Evolutionary conservation across 495 filamentous ascomycete species (phyloP), one percentile per base, ranked within the genome.

Genomic region (Hapsidospora chrysogenum): DNA sequence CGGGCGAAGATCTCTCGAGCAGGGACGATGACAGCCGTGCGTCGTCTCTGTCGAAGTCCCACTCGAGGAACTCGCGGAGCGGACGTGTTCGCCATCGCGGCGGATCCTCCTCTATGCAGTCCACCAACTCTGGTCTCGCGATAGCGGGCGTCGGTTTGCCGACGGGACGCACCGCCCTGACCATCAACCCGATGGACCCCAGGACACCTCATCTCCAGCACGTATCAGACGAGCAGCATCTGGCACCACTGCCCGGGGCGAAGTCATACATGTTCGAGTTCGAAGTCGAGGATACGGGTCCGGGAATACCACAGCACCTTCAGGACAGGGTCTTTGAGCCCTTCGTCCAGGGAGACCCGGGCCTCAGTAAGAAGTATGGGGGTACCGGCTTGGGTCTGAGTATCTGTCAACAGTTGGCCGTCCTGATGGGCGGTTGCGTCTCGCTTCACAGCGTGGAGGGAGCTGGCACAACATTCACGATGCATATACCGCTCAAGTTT

Each of bases 381-480:
- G 86, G 86, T 10, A 93, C 86, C 5, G 86, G 86, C n/a, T 58
- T 95, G 5, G 86, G 86, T 7, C 51, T 95, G 33, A 84, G 78
- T 43, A 95, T 95, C 44, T 92, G 82, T 49, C 72, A 76, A 9
- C 85, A 95, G 49, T 61, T 95, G 21, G 78, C 85, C 3, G 74
- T 55, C 4, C 55, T 94, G 22, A 92, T 95, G 83, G 72, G 74
- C 27, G 86, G 86, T 16, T 63, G 52, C 5, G 82, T 95, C 25
- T 48, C 64, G 3, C 61, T 95, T 10, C 64, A 71, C 36, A 92
- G 84, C 48, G 63, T 76, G 8, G 63, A 78, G 14, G 80, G 80
- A 2, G 64, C 71, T 19, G 85, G 86, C 7, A 82, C 78, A 18
- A 78, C 72, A 0, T 95, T 95, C 47, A 85, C 63, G 1, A 76